Base-by-base conservation (phyloP, 2,329 filamentous ascomycete species). In the Alternaria metachromatica region DNA sequence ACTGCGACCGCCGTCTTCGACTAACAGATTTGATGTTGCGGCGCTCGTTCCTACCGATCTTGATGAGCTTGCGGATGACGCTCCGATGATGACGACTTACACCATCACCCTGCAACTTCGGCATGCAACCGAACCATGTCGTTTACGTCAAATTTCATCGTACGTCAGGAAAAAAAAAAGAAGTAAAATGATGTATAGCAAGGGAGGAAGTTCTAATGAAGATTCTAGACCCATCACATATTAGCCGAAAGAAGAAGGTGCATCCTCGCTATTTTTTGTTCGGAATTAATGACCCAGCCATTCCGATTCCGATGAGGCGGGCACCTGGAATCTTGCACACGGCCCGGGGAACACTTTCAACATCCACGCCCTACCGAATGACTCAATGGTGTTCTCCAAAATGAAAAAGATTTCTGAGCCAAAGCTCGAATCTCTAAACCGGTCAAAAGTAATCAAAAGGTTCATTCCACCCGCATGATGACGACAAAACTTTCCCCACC, bases 401-500 rank as follows among this genome's bases (percentile, higher is more conserved):
- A 37, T 25, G 9, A 48, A 63, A 33, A 25, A 15, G 4, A 43
- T 66, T 12, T 61, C 60, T n/a, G 9, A 44, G 7, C 65, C 71
- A 4, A 62, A 48, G 3, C 57, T 69, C 12, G 28, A 10, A 9
- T 37, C 21, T 10, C 49, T 10, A 4, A 4, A 20, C 2, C 28
- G 49, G 28, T 20, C 20, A 15, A 51, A 21, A 28, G 30, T 23
- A 20, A 37, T 11, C 3, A 4, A 51, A 20, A 3, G 13, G 9
- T 20, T 20, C 18, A 33, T 15, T 21, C 4, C 7, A n/a, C 28
- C 8, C 10, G 8, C 30, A 53, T 70, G 69, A 62, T 64, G 41
- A 49, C 55, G 44, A 49, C 65, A 41, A 25, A 18, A 2, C 48
- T 72, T 9, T 63, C 65, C 15, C 26, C 54, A 18, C 69, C 72